phyloP scores from a whole-genome alignment of 768 basidiomycete species.

The Polyporus arcularius region DNA sequence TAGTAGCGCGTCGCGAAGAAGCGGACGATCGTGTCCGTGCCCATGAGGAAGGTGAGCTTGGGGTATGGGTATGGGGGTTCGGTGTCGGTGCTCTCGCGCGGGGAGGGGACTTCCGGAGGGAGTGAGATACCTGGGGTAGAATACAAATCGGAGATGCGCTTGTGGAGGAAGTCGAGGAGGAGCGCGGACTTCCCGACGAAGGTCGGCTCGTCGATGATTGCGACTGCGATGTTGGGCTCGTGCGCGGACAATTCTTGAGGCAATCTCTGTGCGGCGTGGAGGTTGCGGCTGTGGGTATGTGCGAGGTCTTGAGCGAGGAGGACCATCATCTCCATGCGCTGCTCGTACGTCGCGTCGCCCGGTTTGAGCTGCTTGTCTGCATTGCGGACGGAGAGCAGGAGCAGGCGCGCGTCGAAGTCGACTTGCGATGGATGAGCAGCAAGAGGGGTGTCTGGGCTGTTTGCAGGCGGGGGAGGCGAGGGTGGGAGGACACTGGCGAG shows the following conservation, averaged over 20 bases:
- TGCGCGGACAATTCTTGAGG: constrained; percentile 1
- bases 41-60: constrained; percentile 72
- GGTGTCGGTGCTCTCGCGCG: background rate
- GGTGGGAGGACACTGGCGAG: constrained; percentile 51
- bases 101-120: constrained; percentile 3
- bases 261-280: background rate
- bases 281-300: background rate
- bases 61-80: constrained; percentile 28
- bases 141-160: constrained; percentile 30
- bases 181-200: constrained; percentile 80
- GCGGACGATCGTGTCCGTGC: constrained; percentile 83
- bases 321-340: constrained; percentile 86
- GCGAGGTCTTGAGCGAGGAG: constrained; percentile 57
- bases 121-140: background rate
- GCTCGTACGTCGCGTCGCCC: constrained; percentile 71
- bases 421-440: background rate
- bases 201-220: constrained; percentile 82
- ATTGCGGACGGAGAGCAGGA: constrained; percentile 84
- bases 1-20: constrained; percentile 81
- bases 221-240: constrained; percentile 65
- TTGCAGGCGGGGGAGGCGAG: constrained; percentile 23
- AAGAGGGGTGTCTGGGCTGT: constrained; percentile 10
- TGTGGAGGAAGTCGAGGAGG: constrained; percentile 53
- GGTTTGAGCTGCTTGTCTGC: constrained; percentile 77
- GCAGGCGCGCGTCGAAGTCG: constrained; percentile 71